phyloP scores from a whole-genome alignment of 371 early-diverging fungal genomes.

The Mortierella sp. region DNA sequence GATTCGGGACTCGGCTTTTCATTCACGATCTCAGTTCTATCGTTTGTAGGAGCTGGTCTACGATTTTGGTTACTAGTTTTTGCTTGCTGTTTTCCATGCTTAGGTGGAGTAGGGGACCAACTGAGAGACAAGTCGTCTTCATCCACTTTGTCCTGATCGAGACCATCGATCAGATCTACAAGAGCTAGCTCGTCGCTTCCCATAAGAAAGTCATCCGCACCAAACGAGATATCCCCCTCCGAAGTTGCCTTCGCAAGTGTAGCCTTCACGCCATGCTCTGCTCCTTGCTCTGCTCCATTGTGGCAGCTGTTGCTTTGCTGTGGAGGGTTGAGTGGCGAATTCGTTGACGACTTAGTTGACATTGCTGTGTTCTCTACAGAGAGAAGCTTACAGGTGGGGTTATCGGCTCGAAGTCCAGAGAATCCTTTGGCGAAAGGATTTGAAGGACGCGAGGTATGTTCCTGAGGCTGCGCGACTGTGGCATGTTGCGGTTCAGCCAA shows the following conservation, averaged over 20 bases:
- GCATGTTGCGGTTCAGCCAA: too few relatives aligned
- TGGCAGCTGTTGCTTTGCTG: background rate
- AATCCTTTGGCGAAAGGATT: conserved; percentile 27
- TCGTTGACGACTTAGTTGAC: background rate
- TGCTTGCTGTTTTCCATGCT: background rate
- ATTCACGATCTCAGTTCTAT: too few relatives aligned
- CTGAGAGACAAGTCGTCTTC: conserved; percentile 4
- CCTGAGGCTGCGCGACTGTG: too few relatives aligned
- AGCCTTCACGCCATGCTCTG: background rate
- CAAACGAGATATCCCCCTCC: conserved; percentile 20
- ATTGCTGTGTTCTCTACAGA: background rate
- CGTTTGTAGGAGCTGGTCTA: too few relatives aligned
- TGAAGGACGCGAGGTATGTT: conserved; percentile 10
- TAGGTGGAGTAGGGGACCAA: conserved; percentile 21
- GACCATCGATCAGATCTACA: conserved; percentile 11
- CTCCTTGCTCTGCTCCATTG: background rate
- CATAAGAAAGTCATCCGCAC: conserved; percentile 25
- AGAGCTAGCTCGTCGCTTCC: conserved; percentile 14
- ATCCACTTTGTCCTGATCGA: conserved; percentile 9
- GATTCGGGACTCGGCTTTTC: too few relatives aligned
- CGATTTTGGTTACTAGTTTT: too few relatives aligned
- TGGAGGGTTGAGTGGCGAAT: background rate
- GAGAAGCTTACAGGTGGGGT: background rate
- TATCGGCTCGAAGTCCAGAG: conserved; percentile 3
- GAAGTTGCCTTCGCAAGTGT: background rate